Conservation (phyloP, 2,329 filamentous ascomycete genomes). For the Stagonosporopsis tanaceti region DNA sequence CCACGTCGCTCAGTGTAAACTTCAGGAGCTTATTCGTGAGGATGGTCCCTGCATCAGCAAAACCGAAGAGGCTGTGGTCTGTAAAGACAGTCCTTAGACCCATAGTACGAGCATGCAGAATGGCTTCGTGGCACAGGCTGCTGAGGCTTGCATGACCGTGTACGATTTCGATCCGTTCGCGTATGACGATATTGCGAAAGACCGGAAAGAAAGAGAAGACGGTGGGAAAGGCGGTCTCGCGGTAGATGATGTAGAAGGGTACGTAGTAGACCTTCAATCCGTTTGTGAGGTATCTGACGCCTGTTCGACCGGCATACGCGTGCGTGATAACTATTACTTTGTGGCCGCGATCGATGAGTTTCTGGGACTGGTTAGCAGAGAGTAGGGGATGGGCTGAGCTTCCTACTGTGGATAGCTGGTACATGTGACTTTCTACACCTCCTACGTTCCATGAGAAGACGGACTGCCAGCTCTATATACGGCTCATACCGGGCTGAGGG, state of each 20-base stretch:
- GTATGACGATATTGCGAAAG: constrained; percentile 94
- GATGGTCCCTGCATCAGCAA: constrained; percentile 94
- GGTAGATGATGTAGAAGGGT: constrained; percentile 94
- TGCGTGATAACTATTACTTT: constrained; percentile 98
- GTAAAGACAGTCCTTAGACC: constrained; percentile 95
- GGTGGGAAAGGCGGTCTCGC: constrained; percentile 90
- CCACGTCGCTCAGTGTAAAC: constrained; percentile 93
- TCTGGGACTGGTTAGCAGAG: constrained; percentile 56
- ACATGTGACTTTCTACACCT: constrained; percentile 97
- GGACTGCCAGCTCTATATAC: not conserved
- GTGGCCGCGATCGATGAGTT: constrained; percentile 95
- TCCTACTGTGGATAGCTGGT: constrained; percentile 82
- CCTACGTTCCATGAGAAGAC: constrained; percentile 56
- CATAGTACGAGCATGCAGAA: constrained; percentile 95
- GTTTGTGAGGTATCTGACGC: constrained; percentile 94
- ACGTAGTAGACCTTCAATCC: constrained; percentile 98
- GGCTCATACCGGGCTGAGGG: constrained; percentile 76
- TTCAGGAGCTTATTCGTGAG: constrained; percentile 97
- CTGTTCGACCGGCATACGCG: constrained; percentile 88
- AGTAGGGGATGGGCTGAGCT: not conserved
- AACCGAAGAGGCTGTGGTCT: constrained; percentile 96
- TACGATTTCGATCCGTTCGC: constrained; percentile 95
- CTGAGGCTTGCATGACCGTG: constrained; percentile 96
- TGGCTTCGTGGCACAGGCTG: constrained; percentile 91
- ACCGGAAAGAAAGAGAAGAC: constrained; percentile 99